A percentile compares a stretch with the other conserved stretches of the same genome.
Evolutionary conservation across 202 grass and related monocot genomes (phyloP).

Genomic region (Setaria italica): DNA sequence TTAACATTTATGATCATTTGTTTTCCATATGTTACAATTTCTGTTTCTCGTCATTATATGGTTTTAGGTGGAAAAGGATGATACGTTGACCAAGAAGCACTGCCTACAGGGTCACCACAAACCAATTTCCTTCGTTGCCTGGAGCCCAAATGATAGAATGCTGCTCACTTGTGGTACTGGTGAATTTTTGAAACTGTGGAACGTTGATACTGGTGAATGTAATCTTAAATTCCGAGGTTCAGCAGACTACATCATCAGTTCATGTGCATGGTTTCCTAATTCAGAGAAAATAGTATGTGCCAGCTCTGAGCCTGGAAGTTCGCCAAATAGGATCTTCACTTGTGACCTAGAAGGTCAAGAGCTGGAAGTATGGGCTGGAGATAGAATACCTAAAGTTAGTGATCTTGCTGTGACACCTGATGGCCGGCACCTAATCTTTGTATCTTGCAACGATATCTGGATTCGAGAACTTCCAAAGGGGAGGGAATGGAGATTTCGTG

Average conservation of each 20-base stretch:
- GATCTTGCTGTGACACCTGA: constrained; percentile 87
- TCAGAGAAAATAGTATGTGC: constrained; percentile 92
- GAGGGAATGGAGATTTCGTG: constrained; percentile 72
- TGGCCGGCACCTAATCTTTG: constrained; percentile 71
- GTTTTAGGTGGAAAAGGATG: constrained; percentile 84
- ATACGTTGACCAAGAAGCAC: constrained; percentile 68
- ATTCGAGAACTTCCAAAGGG: constrained; percentile 78
- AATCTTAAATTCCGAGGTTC: constrained; percentile 60
- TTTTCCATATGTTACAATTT: constrained; percentile 31
- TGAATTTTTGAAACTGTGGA: constrained; percentile 88
- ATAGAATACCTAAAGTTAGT: constrained; percentile 93
- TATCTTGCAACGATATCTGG: constrained; percentile 77
- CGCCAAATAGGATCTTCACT: constrained; percentile 76
- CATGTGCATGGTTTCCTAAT: constrained; percentile 93
- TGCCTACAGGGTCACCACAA: constrained; percentile 68
- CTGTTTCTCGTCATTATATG: constrained; percentile 21
- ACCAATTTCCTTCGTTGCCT: constrained; percentile 80
- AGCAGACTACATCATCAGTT: constrained; percentile 53
- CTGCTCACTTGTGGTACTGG: constrained; percentile 76
- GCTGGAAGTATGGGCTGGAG: constrained; percentile 82
- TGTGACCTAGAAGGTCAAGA: constrained; percentile 84
- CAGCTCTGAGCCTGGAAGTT: constrained; percentile 54
- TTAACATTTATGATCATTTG: constrained; percentile 7
- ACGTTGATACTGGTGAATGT: constrained; percentile 72
- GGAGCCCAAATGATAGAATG: constrained; percentile 91